Percentiles rank a stretch among this genome's conserved stretches.
phyloP scores from a whole-genome alignment of 805 yeast genomes.

The Wickerhamiella occidentalis region DNA sequence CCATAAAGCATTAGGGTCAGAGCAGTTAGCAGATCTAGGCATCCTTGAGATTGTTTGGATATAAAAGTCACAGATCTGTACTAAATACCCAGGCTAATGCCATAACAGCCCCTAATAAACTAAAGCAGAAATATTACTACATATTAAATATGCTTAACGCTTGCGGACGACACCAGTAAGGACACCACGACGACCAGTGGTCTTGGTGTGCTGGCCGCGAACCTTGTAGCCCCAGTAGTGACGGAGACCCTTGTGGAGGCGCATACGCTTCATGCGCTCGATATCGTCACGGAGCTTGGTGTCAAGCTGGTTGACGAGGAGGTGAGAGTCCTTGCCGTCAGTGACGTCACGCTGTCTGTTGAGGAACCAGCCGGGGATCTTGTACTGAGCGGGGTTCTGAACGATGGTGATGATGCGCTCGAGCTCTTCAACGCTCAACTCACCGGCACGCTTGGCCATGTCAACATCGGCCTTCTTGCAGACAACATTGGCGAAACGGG shows the following conservation, averaged over 20 bases:
- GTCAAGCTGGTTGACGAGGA: constrained; percentile 97
- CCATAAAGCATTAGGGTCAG: too few relatives aligned
- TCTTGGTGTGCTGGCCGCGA: constrained; percentile 99
- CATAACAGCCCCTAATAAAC: not conserved
- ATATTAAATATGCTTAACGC: constrained; percentile 17
- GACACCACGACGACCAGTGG: constrained; percentile 92
- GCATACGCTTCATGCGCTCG: constrained; percentile 99
- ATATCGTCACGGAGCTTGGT: constrained; percentile 99
- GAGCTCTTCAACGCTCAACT: constrained; percentile 99
- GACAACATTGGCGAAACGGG: constrained; percentile 99
- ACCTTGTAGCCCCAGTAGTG: constrained; percentile 99
- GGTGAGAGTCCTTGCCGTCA: constrained; percentile 99
- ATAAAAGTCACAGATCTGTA: too few relatives aligned
- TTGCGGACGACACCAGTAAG: constrained; percentile 34
- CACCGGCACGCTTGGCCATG: constrained; percentile 99
- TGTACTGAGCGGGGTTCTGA: constrained; percentile 99
- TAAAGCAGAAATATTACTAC: constrained; percentile 8
- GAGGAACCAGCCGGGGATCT: constrained; percentile 99
- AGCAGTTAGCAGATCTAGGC: too few relatives aligned
- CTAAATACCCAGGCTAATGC: too few relatives aligned
- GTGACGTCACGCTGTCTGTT: constrained; percentile 98
- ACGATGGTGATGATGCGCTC: constrained; percentile 99
- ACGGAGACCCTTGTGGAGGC: constrained; percentile 99
- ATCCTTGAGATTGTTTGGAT: too few relatives aligned
- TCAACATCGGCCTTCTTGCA: constrained; percentile 99